Base-by-base conservation (phyloP, 345 rosid genomes). In the Citrus mangshanensis region DNA sequence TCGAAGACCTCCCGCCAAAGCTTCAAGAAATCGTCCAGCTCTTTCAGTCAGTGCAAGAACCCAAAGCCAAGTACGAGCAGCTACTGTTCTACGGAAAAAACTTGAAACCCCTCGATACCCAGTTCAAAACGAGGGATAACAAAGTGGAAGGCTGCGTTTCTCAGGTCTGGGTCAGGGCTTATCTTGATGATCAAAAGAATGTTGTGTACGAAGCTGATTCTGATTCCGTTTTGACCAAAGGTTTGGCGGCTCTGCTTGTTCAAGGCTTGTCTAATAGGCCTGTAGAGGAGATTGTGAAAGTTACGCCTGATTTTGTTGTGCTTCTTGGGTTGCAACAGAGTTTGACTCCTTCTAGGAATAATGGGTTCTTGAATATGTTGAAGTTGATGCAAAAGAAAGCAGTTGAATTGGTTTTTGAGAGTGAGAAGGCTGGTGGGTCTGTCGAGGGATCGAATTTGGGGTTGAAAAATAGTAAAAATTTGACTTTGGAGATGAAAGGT, bases 111-210 rank as follows among this genome's bases (percentile, higher is more conserved):
- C 93, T 97, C 2, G 93, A 89, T 79, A 13, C 88, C n/a, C 86
- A 24, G 56, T 97, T 87, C 87, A 93, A 91, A 79, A 94, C 97
- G 27, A 79, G 81, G 51, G 93, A 89, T 60, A 97, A 94, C 74
- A 97, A 97, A 81, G 99, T 97, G 9, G 83, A 92, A 83, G 99
- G 99, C 9, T 97, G 99, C 68, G 95, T 93, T 28, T 92, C 98
- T 32, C 97, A 92, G 88, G 98, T 94, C 8, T 97, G 98, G 98
- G 97, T 97, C 25, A 87, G 98, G 88, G 99, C 98, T 56, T 93
- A 79, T 79, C 81, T 93, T 9, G 98, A 96, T 70, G 70, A 63
- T 0, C 86, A 89, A 10, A 76, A 80, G 55, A 93, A 93, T 69
- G 99, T 91, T 54, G 84, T 88, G 18, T 94, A 85, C 80, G 95